Conservation (phyloP, 148 eudicot genomes). For the Talinum fruticosum region DNA sequence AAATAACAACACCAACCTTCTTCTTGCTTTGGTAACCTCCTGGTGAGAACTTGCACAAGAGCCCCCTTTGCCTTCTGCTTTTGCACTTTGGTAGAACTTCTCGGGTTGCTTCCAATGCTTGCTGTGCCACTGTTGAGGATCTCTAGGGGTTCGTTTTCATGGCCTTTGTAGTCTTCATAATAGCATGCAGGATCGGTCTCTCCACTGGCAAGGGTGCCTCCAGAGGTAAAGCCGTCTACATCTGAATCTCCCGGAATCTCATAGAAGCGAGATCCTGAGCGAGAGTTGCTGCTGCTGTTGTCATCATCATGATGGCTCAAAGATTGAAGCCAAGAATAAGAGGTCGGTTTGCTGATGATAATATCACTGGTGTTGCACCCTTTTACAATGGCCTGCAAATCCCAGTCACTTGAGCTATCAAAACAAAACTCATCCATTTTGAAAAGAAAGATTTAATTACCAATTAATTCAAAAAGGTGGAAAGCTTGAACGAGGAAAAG, state of each 20-base stretch:
- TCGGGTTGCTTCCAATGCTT: neutral
- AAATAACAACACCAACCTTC: slow-evolving; percentile 16
- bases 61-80: slow-evolving; percentile 6
- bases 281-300: too few species aligned
- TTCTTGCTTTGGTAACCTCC: slow-evolving; percentile 1
- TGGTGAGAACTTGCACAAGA: neutral
- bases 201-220: too few species aligned
- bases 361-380: slow-evolving; percentile 13
- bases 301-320: slow-evolving; percentile 7
- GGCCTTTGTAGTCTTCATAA: slow-evolving; percentile 12
- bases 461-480: slow-evolving; percentile 4
- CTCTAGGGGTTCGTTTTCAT: neutral
- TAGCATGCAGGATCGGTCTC: too few species aligned
- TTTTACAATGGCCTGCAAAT: slow-evolving; percentile 55
- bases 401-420: slow-evolving; percentile 38
- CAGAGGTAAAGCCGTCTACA: too few species aligned
- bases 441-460: neutral
- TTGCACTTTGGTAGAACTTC: neutral
- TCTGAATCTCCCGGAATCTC: too few species aligned
- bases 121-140: neutral
- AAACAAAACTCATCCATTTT: slow-evolving; percentile 19
- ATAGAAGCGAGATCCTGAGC: too few species aligned
- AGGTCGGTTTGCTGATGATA: neutral
- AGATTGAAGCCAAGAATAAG: slow-evolving; percentile 8
- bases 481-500: slow-evolving; percentile 14